Evolutionary conservation across 768 basidiomycete species (phyloP), one percentile per base, ranked within the genome.

Genomic region (Tricholoma matsutake): DNA sequence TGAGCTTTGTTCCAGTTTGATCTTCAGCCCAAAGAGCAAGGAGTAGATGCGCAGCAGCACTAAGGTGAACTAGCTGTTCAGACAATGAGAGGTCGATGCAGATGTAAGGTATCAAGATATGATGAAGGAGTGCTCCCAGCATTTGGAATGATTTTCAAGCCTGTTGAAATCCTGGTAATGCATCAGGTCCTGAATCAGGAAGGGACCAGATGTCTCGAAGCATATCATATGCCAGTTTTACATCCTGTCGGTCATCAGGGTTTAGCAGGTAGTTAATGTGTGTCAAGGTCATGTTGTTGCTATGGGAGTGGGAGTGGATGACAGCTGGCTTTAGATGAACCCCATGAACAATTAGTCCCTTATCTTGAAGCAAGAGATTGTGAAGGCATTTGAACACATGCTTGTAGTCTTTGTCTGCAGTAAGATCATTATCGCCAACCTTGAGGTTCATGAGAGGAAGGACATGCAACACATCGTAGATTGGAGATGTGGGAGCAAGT

Each of bases 191-290:
- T 1, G 68, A 45, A 9, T 49, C 39, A 0, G 69, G 69, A 6
- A 76, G 67, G 0, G 31, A 31, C 72, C 71, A 72, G 13, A 75
- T 58, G 1, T 61, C 68, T 25, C 57, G 55, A 2, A 75, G 64
- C 13, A 75, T 47, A 13, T 66, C 60, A 58, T 61, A 72, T 1
- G 67, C 68, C 1, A 74, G 60, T 18, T 58, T 56, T 8, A 76
- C 74, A 59, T 76, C 72, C 56, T 77, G 76, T n/a, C 57, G 55
- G 54, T 75, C 74, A 22, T 72, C 58, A 9, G 72, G 69, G 16
- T 72, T 71, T 22, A 75, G 63, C 0, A 71, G 35, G 16, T 29
- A 58, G 2, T 58, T n/a, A 9, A 71, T 64, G 20, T 70, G 70
- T n/a, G 65, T 64, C 3, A 60, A 63, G 4, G 65, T 59, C 10